Evolutionary conservation across 1,284 basidiomycete species (phyloP).

Genomic region (Tetrapyrgos nigripes): DNA sequence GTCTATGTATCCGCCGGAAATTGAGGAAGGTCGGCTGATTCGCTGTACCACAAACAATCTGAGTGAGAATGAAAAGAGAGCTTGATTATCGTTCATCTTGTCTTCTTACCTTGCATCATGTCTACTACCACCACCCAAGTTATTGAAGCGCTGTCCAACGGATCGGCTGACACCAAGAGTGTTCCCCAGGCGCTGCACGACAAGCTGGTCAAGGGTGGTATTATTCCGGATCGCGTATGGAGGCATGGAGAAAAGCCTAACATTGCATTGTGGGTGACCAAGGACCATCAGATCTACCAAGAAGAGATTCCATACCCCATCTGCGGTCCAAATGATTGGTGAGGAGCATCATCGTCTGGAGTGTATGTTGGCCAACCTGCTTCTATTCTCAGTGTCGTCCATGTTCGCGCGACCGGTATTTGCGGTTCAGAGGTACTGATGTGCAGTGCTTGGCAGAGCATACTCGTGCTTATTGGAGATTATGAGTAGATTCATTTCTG

Average conservation of each 20-base stretch:
- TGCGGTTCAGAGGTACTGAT: slow-evolving; percentile 12
- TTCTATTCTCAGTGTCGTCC: slow-evolving; percentile 10
- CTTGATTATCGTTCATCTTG: too few relatives aligned
- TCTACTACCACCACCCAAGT: neutral
- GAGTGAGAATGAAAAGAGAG: neutral
- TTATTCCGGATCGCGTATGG: slow-evolving; percentile 5
- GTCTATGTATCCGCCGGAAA: neutral
- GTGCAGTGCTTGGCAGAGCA: neutral
- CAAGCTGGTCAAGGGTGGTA: slow-evolving; percentile 14
- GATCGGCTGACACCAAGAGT: neutral
- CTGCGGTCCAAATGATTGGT: slow-evolving; percentile 13
- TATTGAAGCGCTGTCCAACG: neutral
- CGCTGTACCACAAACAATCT: too few relatives aligned
- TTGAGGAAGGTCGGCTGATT: neutral
- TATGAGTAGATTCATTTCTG: slow-evolving; percentile 16
- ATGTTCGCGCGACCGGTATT: slow-evolving; percentile 15
- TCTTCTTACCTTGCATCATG: neutral
- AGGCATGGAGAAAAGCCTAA: slow-evolving; percentile 12
- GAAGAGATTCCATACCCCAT: slow-evolving; percentile 16
- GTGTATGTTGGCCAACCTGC: neutral
- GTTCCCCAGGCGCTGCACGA: slow-evolving; percentile 4
- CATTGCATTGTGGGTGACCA: slow-evolving; percentile 16
- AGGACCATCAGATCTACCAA: slow-evolving; percentile 14
- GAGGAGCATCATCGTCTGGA: neutral
- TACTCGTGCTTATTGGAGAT: neutral